Evolutionary conservation across 1,284 basidiomycete species (phyloP), one percentile per base, ranked within the genome.

Genomic region (Cryptococcus depauperatus): DNA sequence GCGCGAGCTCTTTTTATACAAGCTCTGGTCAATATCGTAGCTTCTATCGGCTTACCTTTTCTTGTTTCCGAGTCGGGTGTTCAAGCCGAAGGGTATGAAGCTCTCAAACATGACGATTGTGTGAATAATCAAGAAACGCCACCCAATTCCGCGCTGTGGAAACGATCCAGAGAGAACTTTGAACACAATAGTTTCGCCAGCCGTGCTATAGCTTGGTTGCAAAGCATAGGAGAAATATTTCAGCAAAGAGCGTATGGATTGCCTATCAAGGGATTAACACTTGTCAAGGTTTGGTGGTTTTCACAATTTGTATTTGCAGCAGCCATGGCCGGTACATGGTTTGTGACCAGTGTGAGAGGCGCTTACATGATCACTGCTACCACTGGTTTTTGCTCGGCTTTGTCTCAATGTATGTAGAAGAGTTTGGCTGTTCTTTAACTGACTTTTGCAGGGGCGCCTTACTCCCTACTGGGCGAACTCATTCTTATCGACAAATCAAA

Each of bases 1-100:
- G 83, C 88, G 1, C 78, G 83, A 16, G 87, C 91, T 0, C 73
- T 95, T 41, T 83, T 95, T 62, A 81, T 78, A 58, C 82, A 82
- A 38, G 76, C 89, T 0, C 41, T 89, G 10, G 70, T 92, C 9
- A 77, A 83, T 3, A 76, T 96, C 10, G 54, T 74, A 8, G 74
- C 80, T 10, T 90, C 85, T 45, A 66, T 89, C 40, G 55, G 83
- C 21, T 69, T 90, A 10, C 92, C 92, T 0, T 75, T 79, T 37
- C 77, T 91, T 48, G 79, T 90, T 5, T 38, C 59, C 2, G 59
- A 63, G 26, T 68, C 64, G 5, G 69, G 69, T 7, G 58, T 71
- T 10, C 57, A 58, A 35, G 49, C 58, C 1, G 38, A 43, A 6
- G 44, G 41, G 10, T 55, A 57, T 29, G 21, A 45, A 9, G 46